phyloP scores from a whole-genome alignment of 2,329 filamentous ascomycete genomes.

The Huntiella moniliformis region DNA sequence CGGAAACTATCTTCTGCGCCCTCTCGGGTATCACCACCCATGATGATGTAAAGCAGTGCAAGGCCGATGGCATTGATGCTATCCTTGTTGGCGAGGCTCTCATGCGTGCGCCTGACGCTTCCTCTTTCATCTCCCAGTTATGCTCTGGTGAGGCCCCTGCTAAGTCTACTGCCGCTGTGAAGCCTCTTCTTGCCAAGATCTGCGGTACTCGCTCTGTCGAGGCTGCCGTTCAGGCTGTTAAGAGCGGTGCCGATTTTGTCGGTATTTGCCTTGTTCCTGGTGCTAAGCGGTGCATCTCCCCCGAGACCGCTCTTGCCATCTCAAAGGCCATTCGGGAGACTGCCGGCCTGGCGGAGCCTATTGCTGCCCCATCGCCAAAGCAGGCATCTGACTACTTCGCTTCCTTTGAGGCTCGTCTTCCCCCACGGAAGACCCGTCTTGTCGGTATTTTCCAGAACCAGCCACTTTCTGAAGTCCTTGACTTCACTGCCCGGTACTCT shows the following conservation, averaged over 20 bases:
- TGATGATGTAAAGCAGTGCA: slow-evolving; percentile 73
- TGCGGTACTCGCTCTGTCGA: slow-evolving; percentile 77
- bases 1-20: slow-evolving; percentile 75
- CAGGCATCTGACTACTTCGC: slow-evolving; percentile 51
- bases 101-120: slow-evolving; percentile 75
- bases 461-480: slow-evolving; percentile 61
- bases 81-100: slow-evolving; percentile 89
- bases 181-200: slow-evolving; percentile 63
- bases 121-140: slow-evolving; percentile 65
- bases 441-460: slow-evolving; percentile 94
- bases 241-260: slow-evolving; percentile 76
- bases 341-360: slow-evolving; percentile 10
- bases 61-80: slow-evolving; percentile 75
- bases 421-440: slow-evolving; percentile 47
- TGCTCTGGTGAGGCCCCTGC: slow-evolving; percentile 38
- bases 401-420: slow-evolving; percentile 27
- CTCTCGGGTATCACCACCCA: slow-evolving; percentile 84
- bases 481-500: slow-evolving; percentile 53
- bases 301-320: slow-evolving; percentile 63
- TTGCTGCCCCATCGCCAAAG: slow-evolving; percentile 16
- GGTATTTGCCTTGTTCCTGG: slow-evolving; percentile 82
- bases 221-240: slow-evolving; percentile 60
- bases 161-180: slow-evolving; percentile 17
- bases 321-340: slow-evolving; percentile 50
- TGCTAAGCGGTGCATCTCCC: slow-evolving; percentile 59